Evolutionary conservation across 1,284 basidiomycete genomes (phyloP).

Genomic region (Cronartium quercuum): DNA sequence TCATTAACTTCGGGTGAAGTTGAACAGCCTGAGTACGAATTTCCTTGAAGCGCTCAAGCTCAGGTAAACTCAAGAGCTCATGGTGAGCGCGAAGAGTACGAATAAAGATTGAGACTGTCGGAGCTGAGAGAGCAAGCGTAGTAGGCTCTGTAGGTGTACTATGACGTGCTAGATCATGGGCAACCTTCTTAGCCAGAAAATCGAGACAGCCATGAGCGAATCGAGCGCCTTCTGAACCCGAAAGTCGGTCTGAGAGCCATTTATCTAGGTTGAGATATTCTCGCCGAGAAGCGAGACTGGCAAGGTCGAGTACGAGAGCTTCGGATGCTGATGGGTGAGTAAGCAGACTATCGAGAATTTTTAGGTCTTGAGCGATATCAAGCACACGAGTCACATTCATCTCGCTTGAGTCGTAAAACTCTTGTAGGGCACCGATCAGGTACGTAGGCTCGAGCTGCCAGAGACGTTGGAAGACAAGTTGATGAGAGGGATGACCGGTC

Average conservation of each 20-base stretch:
- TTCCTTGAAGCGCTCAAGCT: conserved; percentile 82
- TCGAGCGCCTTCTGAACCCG: conserved; percentile 65
- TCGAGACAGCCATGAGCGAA: conserved; percentile 80
- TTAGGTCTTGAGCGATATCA: conserved; percentile 90
- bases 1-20: conserved; percentile 93
- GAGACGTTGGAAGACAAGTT: conserved; percentile 91
- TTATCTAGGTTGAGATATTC: conserved; percentile 94
- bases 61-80: conserved; percentile 57
- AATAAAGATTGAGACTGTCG: conserved; percentile 84
- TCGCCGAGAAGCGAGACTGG: conserved; percentile 80
- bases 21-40: conserved; percentile 90
- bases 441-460: conserved; percentile 83
- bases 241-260: conserved; percentile 83
- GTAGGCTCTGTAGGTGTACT: conserved; percentile 61
- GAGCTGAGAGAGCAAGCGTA: conserved; percentile 73
- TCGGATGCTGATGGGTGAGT: conserved; percentile 13
- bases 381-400: conserved; percentile 88
- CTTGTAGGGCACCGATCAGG: conserved; percentile 76
- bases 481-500: conserved; percentile 82
- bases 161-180: conserved; percentile 71
- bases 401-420: conserved; percentile 86
- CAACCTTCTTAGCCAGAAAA: conserved; percentile 85
- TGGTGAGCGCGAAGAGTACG: conserved; percentile 64
- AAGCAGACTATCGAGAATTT: conserved; percentile 49
- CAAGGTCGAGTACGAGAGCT: conserved; percentile 80